A percentile compares a stretch with the other conserved stretches of the same genome.
These are phyloP conservation scores for Ampelocalamus luodianensis DNA, from an alignment of 176 grass and related monocot genomes.

Conservation along the genomic window DNA sequence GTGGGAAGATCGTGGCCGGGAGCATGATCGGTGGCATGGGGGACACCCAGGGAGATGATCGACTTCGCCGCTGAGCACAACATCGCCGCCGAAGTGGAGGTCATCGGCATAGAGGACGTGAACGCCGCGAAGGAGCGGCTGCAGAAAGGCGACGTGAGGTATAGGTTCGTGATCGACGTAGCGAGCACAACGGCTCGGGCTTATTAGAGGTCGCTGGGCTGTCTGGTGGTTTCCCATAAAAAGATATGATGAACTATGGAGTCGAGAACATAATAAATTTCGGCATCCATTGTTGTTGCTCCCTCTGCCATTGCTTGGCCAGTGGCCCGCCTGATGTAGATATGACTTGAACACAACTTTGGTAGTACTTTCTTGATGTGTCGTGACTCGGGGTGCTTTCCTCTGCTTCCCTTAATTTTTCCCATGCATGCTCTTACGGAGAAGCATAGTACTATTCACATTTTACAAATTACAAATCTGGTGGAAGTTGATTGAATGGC, in stretches of 20 bases:
- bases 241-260: not conserved
- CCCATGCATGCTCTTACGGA: not conserved
- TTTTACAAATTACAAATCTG: not conserved
- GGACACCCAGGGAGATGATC: conserved; percentile 37
- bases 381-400: not conserved
- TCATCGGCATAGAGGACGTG: conserved; percentile 38
- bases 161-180: conserved; percentile 44
- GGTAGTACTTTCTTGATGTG: not conserved
- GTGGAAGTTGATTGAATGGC: not conserved
- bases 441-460: not conserved
- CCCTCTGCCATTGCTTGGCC: not conserved
- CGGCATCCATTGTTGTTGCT: not conserved
- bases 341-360: not conserved
- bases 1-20: conserved; percentile 33
- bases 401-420: not conserved
- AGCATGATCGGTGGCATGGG: conserved; percentile 48
- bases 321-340: not conserved
- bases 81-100: conserved; percentile 37
- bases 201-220: not conserved
- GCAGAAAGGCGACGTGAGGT: conserved; percentile 42
- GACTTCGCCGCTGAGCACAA: conserved; percentile 31
- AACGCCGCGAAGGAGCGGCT: conserved; percentile 39
- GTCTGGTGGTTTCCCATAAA: no score
- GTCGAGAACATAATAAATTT: not conserved
- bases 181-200: not conserved